Base-by-base conservation (phyloP, 2,329 filamentous ascomycete species). In the Hypoxylon sp. region DNA sequence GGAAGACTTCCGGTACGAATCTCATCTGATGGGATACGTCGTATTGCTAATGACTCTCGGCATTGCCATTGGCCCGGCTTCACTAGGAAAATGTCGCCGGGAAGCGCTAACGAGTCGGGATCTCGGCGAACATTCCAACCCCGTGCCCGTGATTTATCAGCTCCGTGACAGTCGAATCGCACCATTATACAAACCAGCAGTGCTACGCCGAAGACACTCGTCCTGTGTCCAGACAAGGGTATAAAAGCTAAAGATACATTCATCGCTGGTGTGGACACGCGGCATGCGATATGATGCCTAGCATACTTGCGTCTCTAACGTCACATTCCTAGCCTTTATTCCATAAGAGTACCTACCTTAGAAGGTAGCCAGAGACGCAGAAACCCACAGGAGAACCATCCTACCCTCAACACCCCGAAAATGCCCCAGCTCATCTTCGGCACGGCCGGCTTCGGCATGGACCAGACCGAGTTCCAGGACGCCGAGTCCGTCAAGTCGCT, bases 341-440 rank as follows among this genome's bases (percentile, higher is more conserved):
- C n/a, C n/a, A n/a, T n/a, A n/a, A n/a, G n/a, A n/a, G n/a, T n/a
- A n/a, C n/a, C n/a, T n/a, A n/a, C n/a, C n/a, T n/a, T n/a, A n/a
- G n/a, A n/a, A n/a, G n/a, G n/a, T n/a, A n/a, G n/a, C n/a, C n/a
- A n/a, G n/a, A n/a, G n/a, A n/a, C n/a, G n/a, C n/a, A n/a, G n/a
- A n/a, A n/a, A n/a, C n/a, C n/a, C n/a, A n/a, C n/a, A n/a, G n/a
- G n/a, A n/a, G n/a, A n/a, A n/a, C 24, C 24, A 26, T 26, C 24
- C 30, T 4, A 33, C 14, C 3, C 3, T 12, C 11, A 32, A 30
- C 18, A 18, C 14, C 2, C 4, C 38, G 28, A 55, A 52, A 22
- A 75, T 76, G 72, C 24, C 75, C 1, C 69, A 73, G 16, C 58
- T 76, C 33, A 64, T 76, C 4, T 76, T 76, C 42, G 75, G 74